Evolutionary conservation across 78 protist genomes (phyloP).

Genomic region (Carpediemonas membranifera): DNA sequence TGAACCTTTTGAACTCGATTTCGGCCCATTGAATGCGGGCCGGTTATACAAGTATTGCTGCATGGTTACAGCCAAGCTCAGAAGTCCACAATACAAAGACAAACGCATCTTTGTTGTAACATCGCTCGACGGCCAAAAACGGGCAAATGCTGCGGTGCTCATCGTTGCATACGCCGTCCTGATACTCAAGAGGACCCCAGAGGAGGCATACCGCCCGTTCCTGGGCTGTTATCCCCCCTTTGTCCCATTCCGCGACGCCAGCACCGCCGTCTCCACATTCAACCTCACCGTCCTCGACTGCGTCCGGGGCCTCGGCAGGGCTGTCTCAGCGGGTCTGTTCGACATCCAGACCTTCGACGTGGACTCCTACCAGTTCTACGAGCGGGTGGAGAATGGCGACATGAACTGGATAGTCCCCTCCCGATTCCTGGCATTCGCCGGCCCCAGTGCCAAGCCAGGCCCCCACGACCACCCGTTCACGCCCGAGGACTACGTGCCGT

Average conservation of each 20-base stretch:
- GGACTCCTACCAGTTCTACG: conserved; percentile 27
- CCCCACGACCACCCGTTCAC: conserved; percentile 7
- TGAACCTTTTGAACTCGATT: conserved; percentile 62
- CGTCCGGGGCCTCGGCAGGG: conserved; percentile 33
- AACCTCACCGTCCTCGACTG: conserved; percentile 31
- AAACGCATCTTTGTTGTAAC: background rate
- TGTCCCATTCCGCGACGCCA: conserved; percentile 66
- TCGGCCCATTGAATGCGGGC: conserved; percentile 70
- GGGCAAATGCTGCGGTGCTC: conserved; percentile 27
- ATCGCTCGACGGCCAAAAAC: background rate
- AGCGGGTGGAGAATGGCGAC: conserved; percentile 69
- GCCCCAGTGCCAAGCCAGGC: conserved; percentile 24
- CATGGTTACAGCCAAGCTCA: background rate
- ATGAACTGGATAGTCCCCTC: conserved; percentile 72
- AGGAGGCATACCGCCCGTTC: conserved; percentile 28
- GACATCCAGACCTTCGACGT: conserved; percentile 28
- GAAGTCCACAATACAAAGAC: background rate
- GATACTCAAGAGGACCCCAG: conserved; percentile 3
- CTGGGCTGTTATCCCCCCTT: conserved; percentile 21
- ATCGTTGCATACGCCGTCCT: conserved; percentile 20
- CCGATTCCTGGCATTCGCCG: conserved; percentile 61
- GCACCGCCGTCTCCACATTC: conserved; percentile 39
- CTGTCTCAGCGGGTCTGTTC: conserved; percentile 5
- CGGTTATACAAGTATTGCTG: conserved; percentile 13
- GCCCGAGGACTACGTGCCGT: conserved; percentile 39